Evolutionary conservation across 2,329 filamentous ascomycete species (phyloP).

Genomic region (Calycina herbarum): DNA sequence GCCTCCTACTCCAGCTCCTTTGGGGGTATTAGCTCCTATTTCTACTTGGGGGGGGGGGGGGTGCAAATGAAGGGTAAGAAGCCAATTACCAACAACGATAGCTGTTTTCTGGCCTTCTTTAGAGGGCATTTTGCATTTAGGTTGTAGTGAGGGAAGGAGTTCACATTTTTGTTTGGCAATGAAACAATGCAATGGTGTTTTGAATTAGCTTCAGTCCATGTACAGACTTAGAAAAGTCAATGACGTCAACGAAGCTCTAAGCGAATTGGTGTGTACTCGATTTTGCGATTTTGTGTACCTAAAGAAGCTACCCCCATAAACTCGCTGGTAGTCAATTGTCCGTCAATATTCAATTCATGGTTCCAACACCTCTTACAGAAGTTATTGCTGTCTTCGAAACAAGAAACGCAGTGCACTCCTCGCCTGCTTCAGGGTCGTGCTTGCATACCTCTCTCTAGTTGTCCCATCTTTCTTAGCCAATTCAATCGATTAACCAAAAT

Average conservation of each 20-base stretch:
- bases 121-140: not conserved
- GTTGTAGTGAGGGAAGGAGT: not conserved
- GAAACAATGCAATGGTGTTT: not conserved
- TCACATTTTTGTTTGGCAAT: not conserved
- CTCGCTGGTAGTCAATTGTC: not conserved
- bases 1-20: slow-evolving; percentile 69
- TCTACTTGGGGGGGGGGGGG: not conserved
- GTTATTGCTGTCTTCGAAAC: too few relatives aligned
- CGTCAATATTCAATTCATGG: too few relatives aligned
- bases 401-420: too few relatives aligned
- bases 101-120: slow-evolving; percentile 44
- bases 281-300: too few relatives aligned
- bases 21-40: slow-evolving; percentile 31
- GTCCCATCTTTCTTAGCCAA: too few relatives aligned
- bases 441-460: too few relatives aligned
- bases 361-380: too few relatives aligned
- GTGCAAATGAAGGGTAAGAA: not conserved
- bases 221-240: not conserved
- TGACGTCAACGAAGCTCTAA: not conserved
- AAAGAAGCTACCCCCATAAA: too few relatives aligned
- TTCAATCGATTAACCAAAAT: too few relatives aligned
- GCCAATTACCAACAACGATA: slow-evolving; percentile 51
- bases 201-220: not conserved
- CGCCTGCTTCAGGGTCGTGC: too few relatives aligned
- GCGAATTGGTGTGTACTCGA: not conserved